Evolutionary conservation across 495 filamentous ascomycete species (phyloP), one percentile per base, ranked within the genome.

Genomic region (Xylaria telfairii): DNA sequence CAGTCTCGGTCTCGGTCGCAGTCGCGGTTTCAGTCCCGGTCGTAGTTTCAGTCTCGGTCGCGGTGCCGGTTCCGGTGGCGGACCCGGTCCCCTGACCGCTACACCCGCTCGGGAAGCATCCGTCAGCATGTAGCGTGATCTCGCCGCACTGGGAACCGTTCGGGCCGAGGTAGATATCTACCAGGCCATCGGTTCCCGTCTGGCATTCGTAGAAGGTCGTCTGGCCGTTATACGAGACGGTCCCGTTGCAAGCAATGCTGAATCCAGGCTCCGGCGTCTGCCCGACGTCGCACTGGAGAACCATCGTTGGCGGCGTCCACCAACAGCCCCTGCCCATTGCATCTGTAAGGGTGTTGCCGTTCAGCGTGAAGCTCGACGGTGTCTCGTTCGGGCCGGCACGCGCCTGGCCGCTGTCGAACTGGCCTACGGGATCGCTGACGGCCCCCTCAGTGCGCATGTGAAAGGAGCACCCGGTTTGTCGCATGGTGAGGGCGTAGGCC

Each of bases 271-370:
- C 79, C 21, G 83, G 81, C 4, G 59, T 69, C 24, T 81, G 83
- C 70, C 87, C 88, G 28, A 78, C 69, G 69, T 92, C 90, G 76
- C 91, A 93, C 76, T 92, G 90, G 57, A 88, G 87, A 71, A 92
- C 88, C 17, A 85, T 86, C 6, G 87, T 88, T 3, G 85, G 82
- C 12, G 84, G 77, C 12, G 77, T 79, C 75, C 74, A 79, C 77
- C 77, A 76, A 34, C 77, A 79, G 21, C 68, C 74, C 7, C 75
- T 67, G 37, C 75, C 74, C 44, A 68, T 53, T 13, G 64, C 41
- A 41, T 79, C 77, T 4, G 73, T 71, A 17, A 79, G 65, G 3
- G 69, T 76, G 54, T 75, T 42, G 21, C 74, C 75, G 51, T 71
- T 73, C 10, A 76, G 1, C 17, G 70, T 68, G 74, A 79, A 77